A percentile compares a stretch with the other conserved stretches of the same genome.
Evolutionary conservation across 164 flowering plant genomes (phyloP).

Genomic region (Magnolia sinica): DNA sequence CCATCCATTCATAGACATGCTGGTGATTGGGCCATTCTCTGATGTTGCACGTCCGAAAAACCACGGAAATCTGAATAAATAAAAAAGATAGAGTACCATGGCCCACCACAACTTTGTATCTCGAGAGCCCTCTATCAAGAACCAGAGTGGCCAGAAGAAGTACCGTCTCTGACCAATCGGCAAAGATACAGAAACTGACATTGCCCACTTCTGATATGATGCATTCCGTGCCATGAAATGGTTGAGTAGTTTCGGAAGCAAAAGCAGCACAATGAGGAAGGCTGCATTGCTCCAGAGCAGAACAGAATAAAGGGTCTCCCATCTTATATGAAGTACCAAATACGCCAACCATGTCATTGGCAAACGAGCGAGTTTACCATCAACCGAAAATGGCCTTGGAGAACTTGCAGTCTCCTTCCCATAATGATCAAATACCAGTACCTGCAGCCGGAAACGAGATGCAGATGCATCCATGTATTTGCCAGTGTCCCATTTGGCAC

Average conservation of each 20-base stretch:
- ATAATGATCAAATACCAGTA: conserved; percentile 10
- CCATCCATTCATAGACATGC: conserved; percentile 20
- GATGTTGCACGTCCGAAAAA: conserved; percentile 21
- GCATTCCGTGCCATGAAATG: conserved; percentile 14
- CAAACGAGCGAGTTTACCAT: conserved; percentile 13
- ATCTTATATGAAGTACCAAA: conserved; percentile 18
- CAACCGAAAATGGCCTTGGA: conserved; percentile 16
- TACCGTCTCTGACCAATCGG: conserved; percentile 12
- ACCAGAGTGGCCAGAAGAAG: conserved; percentile 17
- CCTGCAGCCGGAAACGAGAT: conserved; percentile 21
- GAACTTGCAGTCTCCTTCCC: conserved; percentile 11
- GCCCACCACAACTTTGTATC: conserved; percentile 16
- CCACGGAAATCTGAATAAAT: conserved; percentile 22
- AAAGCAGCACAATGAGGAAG: conserved; percentile 13
- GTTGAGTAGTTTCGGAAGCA: conserved; percentile 16
- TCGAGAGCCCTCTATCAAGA: conserved; percentile 21
- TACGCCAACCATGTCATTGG: conserved; percentile 12
- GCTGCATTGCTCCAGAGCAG: conserved; percentile 12
- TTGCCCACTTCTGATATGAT: conserved; percentile 19
- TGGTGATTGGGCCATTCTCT: conserved; percentile 2
- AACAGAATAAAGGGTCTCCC: conserved; percentile 14
- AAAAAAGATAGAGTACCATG: conserved; percentile 19
- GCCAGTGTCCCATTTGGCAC: conserved; percentile 9
- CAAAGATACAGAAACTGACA: conserved; percentile 12
- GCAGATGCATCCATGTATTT: conserved; percentile 14